Conservation (phyloP, 768 basidiomycete species). For the Glaciozyma martinii region DNA sequence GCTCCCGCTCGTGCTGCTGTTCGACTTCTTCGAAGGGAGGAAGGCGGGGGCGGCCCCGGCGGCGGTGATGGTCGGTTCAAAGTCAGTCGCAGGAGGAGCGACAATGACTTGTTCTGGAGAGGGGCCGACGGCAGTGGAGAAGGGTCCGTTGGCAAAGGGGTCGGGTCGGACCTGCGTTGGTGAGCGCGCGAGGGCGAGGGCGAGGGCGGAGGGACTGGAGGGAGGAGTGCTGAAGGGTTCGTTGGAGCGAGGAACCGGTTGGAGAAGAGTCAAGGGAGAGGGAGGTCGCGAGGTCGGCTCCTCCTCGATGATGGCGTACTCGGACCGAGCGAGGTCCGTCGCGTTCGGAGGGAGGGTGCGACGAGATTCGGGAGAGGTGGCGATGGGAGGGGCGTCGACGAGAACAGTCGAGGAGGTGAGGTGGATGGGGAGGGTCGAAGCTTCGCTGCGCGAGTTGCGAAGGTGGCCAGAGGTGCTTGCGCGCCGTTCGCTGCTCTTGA, state of each 20-base stretch:
- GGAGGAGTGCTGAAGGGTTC: neutral
- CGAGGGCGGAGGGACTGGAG: slow-evolving; percentile 4
- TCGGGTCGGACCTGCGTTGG: slow-evolving; percentile 3
- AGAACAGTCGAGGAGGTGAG: slow-evolving; percentile 14
- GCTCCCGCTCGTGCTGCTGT: neutral
- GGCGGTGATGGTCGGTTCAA: slow-evolving; percentile 15
- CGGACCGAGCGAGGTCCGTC: neutral
- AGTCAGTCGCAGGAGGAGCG: slow-evolving; percentile 14
- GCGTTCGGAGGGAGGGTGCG: slow-evolving; percentile 7
- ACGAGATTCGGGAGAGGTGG: neutral
- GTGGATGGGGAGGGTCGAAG: neutral
- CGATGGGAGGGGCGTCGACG: slow-evolving; percentile 11
- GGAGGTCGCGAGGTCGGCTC: slow-evolving; percentile 9
- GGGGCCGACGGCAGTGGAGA: neutral
- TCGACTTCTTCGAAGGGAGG: slow-evolving; percentile 20
- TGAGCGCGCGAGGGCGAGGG: slow-evolving; percentile 18
- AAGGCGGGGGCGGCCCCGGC: slow-evolving; percentile 21
- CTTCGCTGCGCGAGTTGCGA: neutral
- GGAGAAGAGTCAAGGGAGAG: slow-evolving; percentile 1
- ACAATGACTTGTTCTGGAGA: neutral
- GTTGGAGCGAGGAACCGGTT: neutral
- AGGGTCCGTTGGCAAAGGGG: slow-evolving; percentile 17
- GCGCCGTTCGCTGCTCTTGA: slow-evolving; percentile 4
- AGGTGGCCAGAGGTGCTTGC: slow-evolving; percentile 2
- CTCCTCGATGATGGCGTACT: slow-evolving; percentile 23